A percentile compares a stretch with the other conserved stretches of the same genome.
Conservation (phyloP, 129 eudicot species). For the Flaveria brownii region DNA sequence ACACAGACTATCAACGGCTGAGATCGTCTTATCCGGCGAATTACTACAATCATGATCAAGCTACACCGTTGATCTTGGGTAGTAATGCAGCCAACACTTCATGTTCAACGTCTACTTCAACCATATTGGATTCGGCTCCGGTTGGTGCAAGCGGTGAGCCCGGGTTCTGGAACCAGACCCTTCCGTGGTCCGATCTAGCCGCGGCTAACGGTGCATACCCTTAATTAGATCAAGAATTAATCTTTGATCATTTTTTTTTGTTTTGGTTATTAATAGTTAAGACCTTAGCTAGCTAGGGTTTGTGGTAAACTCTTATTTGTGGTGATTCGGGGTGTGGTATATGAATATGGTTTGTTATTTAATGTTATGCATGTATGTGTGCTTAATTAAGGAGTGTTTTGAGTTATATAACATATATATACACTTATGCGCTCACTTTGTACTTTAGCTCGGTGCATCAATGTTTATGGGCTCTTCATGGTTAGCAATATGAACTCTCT, state of each 20-base stretch:
- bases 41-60: conserved; percentile 38
- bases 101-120: conserved; percentile 39
- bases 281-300: conserved; percentile 38
- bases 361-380: conserved; percentile 37
- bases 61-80: conserved; percentile 50
- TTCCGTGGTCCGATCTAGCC: conserved; percentile 66
- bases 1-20: conserved; percentile 54
- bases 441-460: neutral
- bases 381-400: conserved; percentile 44
- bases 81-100: conserved; percentile 47
- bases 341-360: conserved; percentile 51
- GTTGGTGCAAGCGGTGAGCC: conserved; percentile 55
- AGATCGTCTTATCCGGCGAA: conserved; percentile 44
- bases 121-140: conserved; percentile 60
- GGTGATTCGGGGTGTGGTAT: conserved; percentile 68
- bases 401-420: conserved; percentile 17
- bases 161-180: conserved; percentile 64
- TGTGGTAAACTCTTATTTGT: conserved; percentile 25
- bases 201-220: conserved; percentile 74
- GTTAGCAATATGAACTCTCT: neutral
- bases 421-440: conserved; percentile 3
- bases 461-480: conserved; percentile 1
- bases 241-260: neutral
- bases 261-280: conserved; percentile 35
- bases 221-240: conserved; percentile 35